Evolutionary conservation across 345 rosid species (phyloP).

Genomic region (Eucalyptus erythrocorys): DNA sequence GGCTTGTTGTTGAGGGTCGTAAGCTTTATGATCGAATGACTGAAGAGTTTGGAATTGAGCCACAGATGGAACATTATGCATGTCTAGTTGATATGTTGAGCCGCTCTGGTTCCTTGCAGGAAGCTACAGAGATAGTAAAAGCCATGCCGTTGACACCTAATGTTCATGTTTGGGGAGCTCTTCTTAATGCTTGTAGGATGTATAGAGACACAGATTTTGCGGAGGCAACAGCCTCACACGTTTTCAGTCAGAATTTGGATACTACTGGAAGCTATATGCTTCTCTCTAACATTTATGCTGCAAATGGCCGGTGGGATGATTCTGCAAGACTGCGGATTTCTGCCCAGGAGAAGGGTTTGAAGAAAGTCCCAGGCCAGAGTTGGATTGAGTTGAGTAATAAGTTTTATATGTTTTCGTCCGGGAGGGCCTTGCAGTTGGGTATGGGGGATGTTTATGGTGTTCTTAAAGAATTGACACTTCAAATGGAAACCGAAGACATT

Average conservation of each 20-base stretch:
- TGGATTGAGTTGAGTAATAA: constrained; percentile 50
- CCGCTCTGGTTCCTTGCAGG: constrained; percentile 26
- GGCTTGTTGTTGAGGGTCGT: constrained; percentile 21
- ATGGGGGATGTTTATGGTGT: background rate
- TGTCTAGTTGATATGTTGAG: constrained; percentile 29
- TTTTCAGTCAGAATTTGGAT: constrained; percentile 10
- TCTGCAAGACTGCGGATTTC: constrained; percentile 50
- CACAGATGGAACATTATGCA: constrained; percentile 31
- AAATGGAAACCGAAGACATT: background rate
- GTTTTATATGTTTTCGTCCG: constrained; percentile 33
- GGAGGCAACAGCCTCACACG: constrained; percentile 24
- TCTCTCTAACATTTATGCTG: constrained; percentile 34
- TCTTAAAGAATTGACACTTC: constrained; percentile 16
- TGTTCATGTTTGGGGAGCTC: constrained; percentile 60
- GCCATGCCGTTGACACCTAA: constrained; percentile 61
- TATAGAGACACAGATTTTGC: constrained; percentile 40
- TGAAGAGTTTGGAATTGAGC: constrained; percentile 9
- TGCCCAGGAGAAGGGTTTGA: constrained; percentile 53
- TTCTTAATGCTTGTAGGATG: constrained; percentile 64
- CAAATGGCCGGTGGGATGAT: constrained; percentile 57
- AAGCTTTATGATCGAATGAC: constrained; percentile 15
- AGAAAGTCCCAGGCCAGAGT: constrained; percentile 64
- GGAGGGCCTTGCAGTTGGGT: background rate
- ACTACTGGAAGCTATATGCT: background rate
- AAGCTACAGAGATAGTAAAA: constrained; percentile 38